phyloP scores from a whole-genome alignment of 2,329 filamentous ascomycete genomes.

The Nothopassalora personata region DNA sequence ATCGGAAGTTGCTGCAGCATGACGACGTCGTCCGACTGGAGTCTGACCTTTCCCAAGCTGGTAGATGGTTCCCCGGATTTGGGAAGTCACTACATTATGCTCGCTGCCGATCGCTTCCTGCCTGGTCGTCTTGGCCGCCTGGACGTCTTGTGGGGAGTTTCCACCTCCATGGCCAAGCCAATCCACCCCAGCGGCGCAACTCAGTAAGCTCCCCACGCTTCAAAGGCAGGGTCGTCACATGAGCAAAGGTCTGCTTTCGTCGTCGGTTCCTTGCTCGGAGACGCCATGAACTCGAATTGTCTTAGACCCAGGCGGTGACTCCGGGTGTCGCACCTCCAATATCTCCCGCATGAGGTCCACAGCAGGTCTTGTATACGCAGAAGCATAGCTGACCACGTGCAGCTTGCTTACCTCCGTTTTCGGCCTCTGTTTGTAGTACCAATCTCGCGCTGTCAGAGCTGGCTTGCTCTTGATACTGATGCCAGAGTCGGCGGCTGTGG shows the following conservation, averaged over 20 bases:
- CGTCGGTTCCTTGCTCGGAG: neutral
- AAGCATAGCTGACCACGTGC: conserved; percentile 18
- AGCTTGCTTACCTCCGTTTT: conserved; percentile 13
- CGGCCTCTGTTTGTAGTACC: conserved; percentile 15
- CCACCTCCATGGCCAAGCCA: neutral
- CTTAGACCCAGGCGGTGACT: neutral
- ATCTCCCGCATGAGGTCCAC: conserved; percentile 21
- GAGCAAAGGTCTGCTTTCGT: neutral
- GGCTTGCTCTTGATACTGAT: conserved; percentile 7
- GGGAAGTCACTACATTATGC: neutral
- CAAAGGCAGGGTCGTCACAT: neutral
- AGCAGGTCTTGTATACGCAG: conserved; percentile 21
- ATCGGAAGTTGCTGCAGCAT: neutral
- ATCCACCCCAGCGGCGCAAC: neutral
- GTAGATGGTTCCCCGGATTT: neutral
- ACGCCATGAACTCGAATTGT: neutral
- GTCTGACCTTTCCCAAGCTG: neutral
- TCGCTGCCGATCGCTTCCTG: neutral
- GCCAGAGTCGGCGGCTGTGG: neutral
- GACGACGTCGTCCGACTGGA: neutral
- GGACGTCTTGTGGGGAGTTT: neutral
- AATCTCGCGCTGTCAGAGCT: neutral
- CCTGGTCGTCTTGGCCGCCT: neutral
- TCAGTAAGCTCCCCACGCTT: neutral
- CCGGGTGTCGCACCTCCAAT: conserved; percentile 20